Evolutionary conservation across 768 basidiomycete species (phyloP).

Genomic region (Suillus luteus): DNA sequence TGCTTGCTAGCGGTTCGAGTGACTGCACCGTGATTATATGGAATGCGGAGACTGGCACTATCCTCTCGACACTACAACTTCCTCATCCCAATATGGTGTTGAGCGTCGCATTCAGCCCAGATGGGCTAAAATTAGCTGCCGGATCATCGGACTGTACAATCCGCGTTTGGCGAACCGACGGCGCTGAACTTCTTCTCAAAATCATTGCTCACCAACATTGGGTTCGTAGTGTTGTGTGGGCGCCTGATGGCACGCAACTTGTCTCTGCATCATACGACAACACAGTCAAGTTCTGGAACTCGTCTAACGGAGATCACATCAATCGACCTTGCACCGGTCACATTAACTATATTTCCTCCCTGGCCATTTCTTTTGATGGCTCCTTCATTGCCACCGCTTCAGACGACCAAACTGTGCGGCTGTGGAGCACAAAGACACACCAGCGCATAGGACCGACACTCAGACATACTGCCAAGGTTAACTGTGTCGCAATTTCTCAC

Average conservation of each 20-base stretch:
- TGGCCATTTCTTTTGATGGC: slow-evolving; percentile 33
- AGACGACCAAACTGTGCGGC: slow-evolving; percentile 78
- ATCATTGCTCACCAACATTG: background rate
- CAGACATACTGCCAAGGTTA: background rate
- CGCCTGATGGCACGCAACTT: too few relatives aligned
- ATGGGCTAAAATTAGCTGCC: background rate
- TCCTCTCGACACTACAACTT: background rate
- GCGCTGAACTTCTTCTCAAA: background rate
- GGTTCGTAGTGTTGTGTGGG: background rate
- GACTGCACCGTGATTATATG: background rate
- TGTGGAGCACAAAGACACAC: slow-evolving; percentile 54
- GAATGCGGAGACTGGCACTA: background rate
- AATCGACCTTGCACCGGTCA: slow-evolving; percentile 18
- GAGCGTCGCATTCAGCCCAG: background rate
- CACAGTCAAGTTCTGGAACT: too few relatives aligned
- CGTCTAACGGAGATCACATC: background rate
- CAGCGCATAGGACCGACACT: background rate
- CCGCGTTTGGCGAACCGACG: background rate
- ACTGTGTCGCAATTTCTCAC: background rate
- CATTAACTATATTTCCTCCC: slow-evolving; percentile 21
- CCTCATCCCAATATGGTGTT: background rate
- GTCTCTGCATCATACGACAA: too few relatives aligned
- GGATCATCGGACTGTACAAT: background rate
- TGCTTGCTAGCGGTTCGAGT: background rate
- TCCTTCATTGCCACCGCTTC: slow-evolving; percentile 67